phyloP scores from a whole-genome alignment of 805 yeast genomes.

The Danielia reshetovae region DNA sequence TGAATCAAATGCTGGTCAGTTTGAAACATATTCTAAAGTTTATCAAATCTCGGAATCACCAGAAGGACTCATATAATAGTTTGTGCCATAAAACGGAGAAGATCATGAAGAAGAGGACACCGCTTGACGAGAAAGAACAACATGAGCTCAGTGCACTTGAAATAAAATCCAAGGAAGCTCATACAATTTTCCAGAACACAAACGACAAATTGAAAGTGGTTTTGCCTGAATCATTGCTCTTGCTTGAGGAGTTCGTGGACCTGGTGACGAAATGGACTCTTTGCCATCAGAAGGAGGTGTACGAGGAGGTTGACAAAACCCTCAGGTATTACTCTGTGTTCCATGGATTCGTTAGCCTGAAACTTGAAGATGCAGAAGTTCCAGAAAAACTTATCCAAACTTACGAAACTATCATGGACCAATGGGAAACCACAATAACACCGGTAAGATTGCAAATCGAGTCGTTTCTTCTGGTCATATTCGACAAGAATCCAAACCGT shows the following conservation, averaged over 20 bases:
- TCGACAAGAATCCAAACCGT: slow-evolving; percentile 33
- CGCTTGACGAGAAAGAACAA: slow-evolving; percentile 37
- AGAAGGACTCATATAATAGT: slow-evolving; percentile 40
- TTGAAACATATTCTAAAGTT: slow-evolving; percentile 36
- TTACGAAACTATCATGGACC: slow-evolving; percentile 32
- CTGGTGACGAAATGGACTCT: slow-evolving; percentile 36
- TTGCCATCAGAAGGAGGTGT: slow-evolving; percentile 35
- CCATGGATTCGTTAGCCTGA: slow-evolving; percentile 25
- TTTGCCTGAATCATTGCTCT: slow-evolving; percentile 44
- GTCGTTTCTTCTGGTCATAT: slow-evolving; percentile 25
- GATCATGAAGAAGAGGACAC: slow-evolving; percentile 26
- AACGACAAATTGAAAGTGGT: slow-evolving; percentile 33
- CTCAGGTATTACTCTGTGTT: slow-evolving; percentile 20
- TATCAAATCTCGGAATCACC: slow-evolving; percentile 42
- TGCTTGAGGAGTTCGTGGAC: slow-evolving; percentile 48
- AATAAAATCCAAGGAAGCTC: slow-evolving; percentile 25
- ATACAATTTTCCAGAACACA: slow-evolving; percentile 28
- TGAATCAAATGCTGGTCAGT: slow-evolving; percentile 37
- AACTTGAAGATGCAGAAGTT: slow-evolving; percentile 1
- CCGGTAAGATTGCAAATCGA: slow-evolving; percentile 37
- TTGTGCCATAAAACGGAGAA: slow-evolving; percentile 35
- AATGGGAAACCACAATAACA: slow-evolving; percentile 38
- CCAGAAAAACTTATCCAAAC: slow-evolving; percentile 5
- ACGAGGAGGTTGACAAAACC: slow-evolving; percentile 26
- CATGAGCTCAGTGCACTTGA: slow-evolving; percentile 29